Conservation (phyloP, 768 basidiomycete genomes). For the Phlegmacium glaucopus region DNA sequence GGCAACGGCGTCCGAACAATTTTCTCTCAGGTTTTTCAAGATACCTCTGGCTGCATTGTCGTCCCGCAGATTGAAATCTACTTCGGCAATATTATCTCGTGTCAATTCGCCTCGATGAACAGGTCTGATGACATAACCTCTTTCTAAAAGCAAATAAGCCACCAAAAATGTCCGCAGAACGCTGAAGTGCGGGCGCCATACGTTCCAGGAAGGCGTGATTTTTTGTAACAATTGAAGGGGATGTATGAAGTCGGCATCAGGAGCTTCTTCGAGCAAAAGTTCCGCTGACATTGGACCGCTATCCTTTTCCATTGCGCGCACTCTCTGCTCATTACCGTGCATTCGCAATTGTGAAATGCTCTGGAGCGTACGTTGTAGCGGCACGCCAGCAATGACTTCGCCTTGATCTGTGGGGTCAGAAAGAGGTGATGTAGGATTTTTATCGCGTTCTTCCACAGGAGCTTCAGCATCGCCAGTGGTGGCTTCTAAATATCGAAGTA, state of each 20-base stretch:
- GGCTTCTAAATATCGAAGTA: slow-evolving; percentile 46
- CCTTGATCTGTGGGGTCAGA: no score
- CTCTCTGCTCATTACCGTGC: no score
- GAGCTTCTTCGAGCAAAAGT: slow-evolving; percentile 9
- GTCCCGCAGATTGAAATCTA: slow-evolving; percentile 13
- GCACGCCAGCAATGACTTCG: no score
- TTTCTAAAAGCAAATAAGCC: slow-evolving; percentile 44
- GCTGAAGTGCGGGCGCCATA: slow-evolving; percentile 60
- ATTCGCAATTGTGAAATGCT: no score
- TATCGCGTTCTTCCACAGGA: no score
- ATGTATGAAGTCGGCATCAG: slow-evolving; percentile 16
- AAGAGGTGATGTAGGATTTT: no score
- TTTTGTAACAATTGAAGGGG: slow-evolving; percentile 56
- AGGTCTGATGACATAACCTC: slow-evolving; percentile 48
- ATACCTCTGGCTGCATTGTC: slow-evolving; percentile 20
- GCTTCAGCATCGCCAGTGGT: no score
- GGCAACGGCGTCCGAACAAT: slow-evolving; percentile 46
- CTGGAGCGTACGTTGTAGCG: no score
- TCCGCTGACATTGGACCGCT: neutral
- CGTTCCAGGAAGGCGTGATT: slow-evolving; percentile 59
- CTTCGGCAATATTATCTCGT: slow-evolving; percentile 13
- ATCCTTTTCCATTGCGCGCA: no score
- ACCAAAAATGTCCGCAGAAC: slow-evolving; percentile 45
- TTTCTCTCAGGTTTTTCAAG: slow-evolving; percentile 42
- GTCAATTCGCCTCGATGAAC: slow-evolving; percentile 24